Evolutionary conservation across 306 rosid genomes (phyloP).

Genomic region (Ochetophila trinervis): DNA sequence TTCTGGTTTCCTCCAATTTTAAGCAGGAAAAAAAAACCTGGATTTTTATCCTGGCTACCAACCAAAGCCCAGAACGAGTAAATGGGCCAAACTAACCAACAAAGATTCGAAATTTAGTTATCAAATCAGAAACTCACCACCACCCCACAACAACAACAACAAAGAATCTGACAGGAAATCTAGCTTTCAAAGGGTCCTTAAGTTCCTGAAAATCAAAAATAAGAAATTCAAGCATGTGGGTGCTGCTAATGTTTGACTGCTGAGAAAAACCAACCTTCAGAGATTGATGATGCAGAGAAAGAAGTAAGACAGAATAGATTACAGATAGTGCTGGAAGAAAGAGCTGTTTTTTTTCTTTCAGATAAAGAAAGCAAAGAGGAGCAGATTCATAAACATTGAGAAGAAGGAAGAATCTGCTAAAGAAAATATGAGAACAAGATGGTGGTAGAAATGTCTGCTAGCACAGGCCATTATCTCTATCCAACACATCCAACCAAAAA

Average conservation of each 20-base stretch:
- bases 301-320: slow-evolving; percentile 23
- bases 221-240: slow-evolving; percentile 37
- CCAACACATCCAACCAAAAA: slow-evolving; percentile 46
- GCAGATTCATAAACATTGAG: slow-evolving; percentile 38
- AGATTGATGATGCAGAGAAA: slow-evolving; percentile 20
- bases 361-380: slow-evolving; percentile 26
- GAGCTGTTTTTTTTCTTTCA: slow-evolving; percentile 6
- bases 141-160: slow-evolving; percentile 2
- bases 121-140: slow-evolving; percentile 28
- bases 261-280: slow-evolving; percentile 13
- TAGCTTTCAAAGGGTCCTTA: slow-evolving; percentile 17
- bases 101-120: slow-evolving; percentile 49
- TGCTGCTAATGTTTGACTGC: slow-evolving; percentile 25
- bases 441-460: slow-evolving; percentile 38
- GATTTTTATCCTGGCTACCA: slow-evolving; percentile 60
- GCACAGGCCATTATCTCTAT: slow-evolving; percentile 57
- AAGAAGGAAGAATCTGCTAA: slow-evolving; percentile 28
- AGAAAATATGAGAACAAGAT: slow-evolving; percentile 33
- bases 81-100: slow-evolving; percentile 40
- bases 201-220: slow-evolving; percentile 32
- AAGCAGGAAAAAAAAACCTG: slow-evolving; percentile 33
- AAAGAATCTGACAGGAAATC: slow-evolving; percentile 28
- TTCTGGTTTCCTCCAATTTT: slow-evolving; percentile 62
- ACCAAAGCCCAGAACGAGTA: slow-evolving; percentile 52
- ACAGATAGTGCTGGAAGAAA: slow-evolving; percentile 13